phyloP scores from a whole-genome alignment of 805 yeast species.

The Nadsonia fulvescens region DNA sequence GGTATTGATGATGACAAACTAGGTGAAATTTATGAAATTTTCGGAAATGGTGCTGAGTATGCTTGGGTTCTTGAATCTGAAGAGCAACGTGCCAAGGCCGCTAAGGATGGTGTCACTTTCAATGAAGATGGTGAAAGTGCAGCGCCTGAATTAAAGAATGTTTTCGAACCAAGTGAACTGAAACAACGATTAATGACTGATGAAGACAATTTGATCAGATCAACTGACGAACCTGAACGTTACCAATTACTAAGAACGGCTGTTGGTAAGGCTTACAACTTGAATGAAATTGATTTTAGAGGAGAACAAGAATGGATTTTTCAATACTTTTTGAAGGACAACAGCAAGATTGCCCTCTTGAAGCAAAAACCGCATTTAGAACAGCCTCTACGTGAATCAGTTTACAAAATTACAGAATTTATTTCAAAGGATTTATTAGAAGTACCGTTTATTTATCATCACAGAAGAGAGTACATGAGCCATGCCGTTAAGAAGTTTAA shows the following conservation, averaged over 20 bases:
- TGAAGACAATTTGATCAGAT: conserved; percentile 74
- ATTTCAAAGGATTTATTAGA: conserved; percentile 65
- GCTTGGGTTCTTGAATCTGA: conserved; percentile 97
- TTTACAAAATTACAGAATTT: conserved; percentile 52
- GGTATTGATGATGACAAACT: conserved; percentile 76
- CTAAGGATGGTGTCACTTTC: conserved; percentile 17
- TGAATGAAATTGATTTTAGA: conserved; percentile 49
- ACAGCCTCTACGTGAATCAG: conserved; percentile 39
- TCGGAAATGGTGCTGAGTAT: conserved; percentile 93
- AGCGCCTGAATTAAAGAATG: conserved; percentile 54
- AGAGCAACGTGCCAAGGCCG: conserved; percentile 31
- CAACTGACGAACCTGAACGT: conserved; percentile 82
- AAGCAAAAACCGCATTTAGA: conserved; percentile 19
- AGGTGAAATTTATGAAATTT: conserved; percentile 84
- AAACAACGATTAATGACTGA: conserved; percentile 83
- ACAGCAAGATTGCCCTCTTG: conserved; percentile 33
- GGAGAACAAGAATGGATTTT: conserved; percentile 70
- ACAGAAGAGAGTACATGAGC: conserved; percentile 75
- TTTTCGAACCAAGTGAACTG: conserved; percentile 86
- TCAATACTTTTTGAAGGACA: background rate
- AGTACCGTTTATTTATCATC: conserved; percentile 90
- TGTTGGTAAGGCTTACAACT: conserved; percentile 43
- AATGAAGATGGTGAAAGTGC: conserved; percentile 23
- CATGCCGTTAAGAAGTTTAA: conserved; percentile 29
- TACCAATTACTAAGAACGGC: conserved; percentile 60